These are phyloP conservation scores for Abortiporus biennis DNA, from an alignment of 1,284 basidiomycete genomes.

Conservation along the genomic window DNA sequence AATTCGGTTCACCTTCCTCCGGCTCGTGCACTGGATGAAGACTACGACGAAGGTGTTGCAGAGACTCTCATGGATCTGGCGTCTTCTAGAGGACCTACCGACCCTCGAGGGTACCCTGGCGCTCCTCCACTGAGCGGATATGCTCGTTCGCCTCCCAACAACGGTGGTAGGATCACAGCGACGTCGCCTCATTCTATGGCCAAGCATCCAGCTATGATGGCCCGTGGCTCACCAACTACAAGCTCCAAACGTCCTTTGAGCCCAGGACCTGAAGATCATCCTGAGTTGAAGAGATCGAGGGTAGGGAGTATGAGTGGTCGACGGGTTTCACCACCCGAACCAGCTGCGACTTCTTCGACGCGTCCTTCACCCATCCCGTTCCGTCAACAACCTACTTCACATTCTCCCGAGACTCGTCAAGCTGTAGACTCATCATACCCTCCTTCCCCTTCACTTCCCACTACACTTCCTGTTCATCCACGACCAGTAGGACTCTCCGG, in stretches of 20 bases:
- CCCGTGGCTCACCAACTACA: constrained; percentile 22
- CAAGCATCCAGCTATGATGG: constrained; percentile 19
- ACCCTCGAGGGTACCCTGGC: constrained; percentile 19
- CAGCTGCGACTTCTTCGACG: constrained; percentile 47
- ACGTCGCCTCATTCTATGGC: constrained; percentile 17
- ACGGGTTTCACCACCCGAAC: constrained; percentile 41
- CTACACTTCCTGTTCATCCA: constrained; percentile 62
- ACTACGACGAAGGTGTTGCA: constrained; percentile 76
- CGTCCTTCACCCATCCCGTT: constrained; percentile 71
- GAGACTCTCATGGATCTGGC: constrained; percentile 64
- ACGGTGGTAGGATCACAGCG: constrained; percentile 6
- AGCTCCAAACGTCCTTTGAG: constrained; percentile 57
- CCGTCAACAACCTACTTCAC: constrained; percentile 52
- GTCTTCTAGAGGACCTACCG: constrained; percentile 25
- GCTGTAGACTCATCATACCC: constrained; percentile 35
- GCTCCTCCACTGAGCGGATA: constrained; percentile 8
- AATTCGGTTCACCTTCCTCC: constrained; percentile 52
- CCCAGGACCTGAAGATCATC: constrained; percentile 49
- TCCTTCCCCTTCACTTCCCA: constrained; percentile 47
- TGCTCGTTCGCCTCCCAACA: constrained; percentile 12
- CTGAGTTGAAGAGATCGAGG: constrained; percentile 55
- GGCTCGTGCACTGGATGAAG: constrained; percentile 67
- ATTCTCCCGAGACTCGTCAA: constrained; percentile 55
- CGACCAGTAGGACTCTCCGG: constrained; percentile 57
- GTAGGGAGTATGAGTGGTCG: constrained; percentile 49